Evolutionary conservation across 768 basidiomycete species (phyloP).

Genomic region (Tulasnella sp.): DNA sequence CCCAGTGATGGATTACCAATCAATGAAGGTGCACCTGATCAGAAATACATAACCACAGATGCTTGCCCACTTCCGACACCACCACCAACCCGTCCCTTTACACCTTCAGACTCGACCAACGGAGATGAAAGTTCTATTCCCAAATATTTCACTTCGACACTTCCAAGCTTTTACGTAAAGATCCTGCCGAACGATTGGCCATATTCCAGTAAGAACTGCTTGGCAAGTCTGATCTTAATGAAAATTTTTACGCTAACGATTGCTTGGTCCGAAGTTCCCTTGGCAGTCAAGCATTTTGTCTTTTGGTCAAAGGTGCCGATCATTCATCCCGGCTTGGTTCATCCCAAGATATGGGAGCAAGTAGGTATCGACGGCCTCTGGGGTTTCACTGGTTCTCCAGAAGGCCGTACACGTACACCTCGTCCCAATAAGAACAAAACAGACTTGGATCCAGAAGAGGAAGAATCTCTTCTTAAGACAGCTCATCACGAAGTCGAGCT

Average conservation of each 20-base stretch:
- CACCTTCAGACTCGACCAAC: not conserved
- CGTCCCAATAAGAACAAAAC: slow-evolving; percentile 45
- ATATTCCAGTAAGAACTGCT: slow-evolving; percentile 48
- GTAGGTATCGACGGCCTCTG: slow-evolving; percentile 66
- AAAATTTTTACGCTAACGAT: not conserved
- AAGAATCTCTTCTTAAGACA: slow-evolving; percentile 18
- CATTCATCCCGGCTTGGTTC: slow-evolving; percentile 42
- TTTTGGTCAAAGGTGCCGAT: slow-evolving; percentile 70
- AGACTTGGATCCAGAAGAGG: slow-evolving; percentile 11
- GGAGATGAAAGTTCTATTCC: too few relatives aligned
- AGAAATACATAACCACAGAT: not conserved
- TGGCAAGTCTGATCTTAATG: not conserved
- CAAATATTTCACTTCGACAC: slow-evolving; percentile 53
- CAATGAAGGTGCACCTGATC: too few relatives aligned
- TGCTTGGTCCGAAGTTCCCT: slow-evolving; percentile 37
- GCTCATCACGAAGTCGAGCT: slow-evolving; percentile 47
- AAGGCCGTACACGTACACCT: slow-evolving; percentile 26
- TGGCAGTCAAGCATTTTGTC: slow-evolving; percentile 57
- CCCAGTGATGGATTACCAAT: too few relatives aligned
- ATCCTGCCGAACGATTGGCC: slow-evolving; percentile 82
- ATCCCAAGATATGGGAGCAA: slow-evolving; percentile 29
- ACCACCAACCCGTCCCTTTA: slow-evolving; percentile 15
- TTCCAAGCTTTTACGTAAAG: slow-evolving; percentile 44
- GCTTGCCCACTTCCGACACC: slow-evolving; percentile 17
- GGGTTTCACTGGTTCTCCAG: slow-evolving; percentile 55